Conservation (phyloP, 768 basidiomycete species). For the Serendipita vermifera region DNA sequence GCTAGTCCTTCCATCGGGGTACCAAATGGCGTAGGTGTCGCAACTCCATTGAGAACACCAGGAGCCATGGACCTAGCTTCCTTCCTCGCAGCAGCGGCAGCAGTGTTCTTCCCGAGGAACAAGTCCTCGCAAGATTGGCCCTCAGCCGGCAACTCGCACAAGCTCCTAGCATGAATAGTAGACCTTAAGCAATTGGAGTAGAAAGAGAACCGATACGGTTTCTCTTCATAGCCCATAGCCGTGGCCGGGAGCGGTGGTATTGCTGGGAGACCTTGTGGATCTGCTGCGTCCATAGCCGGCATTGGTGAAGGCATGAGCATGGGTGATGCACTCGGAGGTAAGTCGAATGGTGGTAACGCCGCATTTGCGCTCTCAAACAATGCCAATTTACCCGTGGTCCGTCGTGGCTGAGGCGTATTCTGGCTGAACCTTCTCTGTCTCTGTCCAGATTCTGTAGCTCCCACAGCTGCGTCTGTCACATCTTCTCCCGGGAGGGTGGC, state of each 20-base stretch:
- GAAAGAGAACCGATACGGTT: conserved; percentile 96
- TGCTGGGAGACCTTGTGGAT: conserved; percentile 18
- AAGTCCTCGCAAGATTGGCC: conserved; percentile 88
- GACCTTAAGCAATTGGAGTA: conserved; percentile 87
- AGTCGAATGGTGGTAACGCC: conserved; percentile 35
- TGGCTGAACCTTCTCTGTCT: conserved; percentile 78
- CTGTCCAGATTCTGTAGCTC: conserved; percentile 22
- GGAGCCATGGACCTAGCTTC: no score
- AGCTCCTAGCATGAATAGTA: conserved; percentile 87
- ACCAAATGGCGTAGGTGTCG: no score
- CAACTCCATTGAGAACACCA: no score
- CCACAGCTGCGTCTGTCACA: neutral
- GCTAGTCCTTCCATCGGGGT: conserved; percentile 9
- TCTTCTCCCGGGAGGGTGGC: conserved; percentile 4
- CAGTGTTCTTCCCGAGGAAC: conserved; percentile 35
- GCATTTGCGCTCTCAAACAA: conserved; percentile 57
- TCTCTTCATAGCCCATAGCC: conserved; percentile 41
- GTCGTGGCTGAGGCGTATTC: conserved; percentile 51
- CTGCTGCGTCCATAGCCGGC: conserved; percentile 17
- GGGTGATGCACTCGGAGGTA: neutral
- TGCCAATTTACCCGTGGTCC: conserved; percentile 64
- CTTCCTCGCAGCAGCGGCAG: no score
- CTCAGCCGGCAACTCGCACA: conserved; percentile 87
- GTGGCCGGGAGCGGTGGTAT: conserved; percentile 15
- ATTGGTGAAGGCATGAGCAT: conserved; percentile 6